Evolutionary conservation across 1,284 basidiomycete genomes (phyloP).

Genomic region (Volvariella surrecta): DNA sequence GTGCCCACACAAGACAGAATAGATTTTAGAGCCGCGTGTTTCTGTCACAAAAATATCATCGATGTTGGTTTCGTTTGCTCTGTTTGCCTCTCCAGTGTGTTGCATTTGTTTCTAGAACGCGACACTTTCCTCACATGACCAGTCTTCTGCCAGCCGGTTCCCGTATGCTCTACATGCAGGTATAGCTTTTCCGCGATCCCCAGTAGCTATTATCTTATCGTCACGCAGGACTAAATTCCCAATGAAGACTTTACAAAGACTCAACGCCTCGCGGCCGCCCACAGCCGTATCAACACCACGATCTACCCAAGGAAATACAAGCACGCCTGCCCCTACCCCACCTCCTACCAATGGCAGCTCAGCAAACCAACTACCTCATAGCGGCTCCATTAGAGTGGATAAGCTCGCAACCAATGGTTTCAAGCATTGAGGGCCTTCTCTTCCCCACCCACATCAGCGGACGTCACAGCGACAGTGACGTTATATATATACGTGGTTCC

Average conservation of each 20-base stretch:
- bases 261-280: conserved; percentile 49
- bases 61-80: conserved; percentile 98
- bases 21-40: conserved; percentile 96
- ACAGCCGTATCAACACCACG: conserved; percentile 11
- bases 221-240: conserved; percentile 81
- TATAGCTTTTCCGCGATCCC: conserved; percentile 26
- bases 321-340: neutral
- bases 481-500: conserved; percentile 40
- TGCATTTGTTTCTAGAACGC: conserved; percentile 6
- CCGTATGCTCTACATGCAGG: conserved; percentile 91
- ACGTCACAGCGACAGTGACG: conserved; percentile 31
- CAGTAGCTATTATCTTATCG: conserved; percentile 6
- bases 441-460: too few species aligned
- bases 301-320: conserved; percentile 13
- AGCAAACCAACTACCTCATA: conserved; percentile 1
- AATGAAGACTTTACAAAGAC: conserved; percentile 76
- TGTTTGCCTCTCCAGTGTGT: conserved; percentile 88
- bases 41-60: conserved; percentile 96
- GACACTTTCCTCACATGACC: conserved; percentile 9
- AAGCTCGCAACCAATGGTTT: conserved; percentile 13
- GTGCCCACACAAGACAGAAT: conserved; percentile 92
- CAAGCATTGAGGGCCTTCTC: conserved; percentile 12
- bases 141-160: conserved; percentile 89
- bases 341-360: neutral
- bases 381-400: conserved; percentile 4